Evolutionary conservation across 768 basidiomycete species (phyloP).

Genomic region (Exidia glandulosa): DNA sequence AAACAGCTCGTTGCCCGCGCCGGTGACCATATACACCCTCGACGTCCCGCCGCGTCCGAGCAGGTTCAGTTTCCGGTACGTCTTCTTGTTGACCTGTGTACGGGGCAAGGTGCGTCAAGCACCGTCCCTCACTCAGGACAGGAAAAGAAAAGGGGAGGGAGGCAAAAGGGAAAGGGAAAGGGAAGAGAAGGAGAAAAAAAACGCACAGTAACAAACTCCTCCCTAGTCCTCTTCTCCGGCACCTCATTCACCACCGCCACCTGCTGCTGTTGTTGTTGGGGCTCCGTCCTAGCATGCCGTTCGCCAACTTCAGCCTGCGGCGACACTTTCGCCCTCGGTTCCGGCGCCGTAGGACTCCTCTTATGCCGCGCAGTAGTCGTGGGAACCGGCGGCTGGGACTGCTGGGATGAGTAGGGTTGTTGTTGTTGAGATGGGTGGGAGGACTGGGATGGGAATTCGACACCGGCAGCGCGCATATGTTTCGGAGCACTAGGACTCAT

Average conservation of each 20-base stretch:
- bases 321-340: slow-evolving; percentile 36
- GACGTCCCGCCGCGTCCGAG: slow-evolving; percentile 93
- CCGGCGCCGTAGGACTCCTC: slow-evolving; percentile 62
- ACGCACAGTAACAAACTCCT: too few relatives aligned
- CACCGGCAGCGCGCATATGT: neutral
- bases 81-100: slow-evolving; percentile 63
- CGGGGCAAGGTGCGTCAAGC: neutral
- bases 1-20: slow-evolving; percentile 53
- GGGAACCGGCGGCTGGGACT: neutral
- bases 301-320: slow-evolving; percentile 25
- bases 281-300: slow-evolving; percentile 23
- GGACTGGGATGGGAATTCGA: too few relatives aligned
- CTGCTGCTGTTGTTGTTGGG: too few relatives aligned
- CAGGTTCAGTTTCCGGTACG: slow-evolving; percentile 76
- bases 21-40: slow-evolving; percentile 88
- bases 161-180: too few relatives aligned
- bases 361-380: slow-evolving; percentile 31
- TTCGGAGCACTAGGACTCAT: neutral
- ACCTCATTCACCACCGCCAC: too few relatives aligned
- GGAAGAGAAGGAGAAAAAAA: too few relatives aligned
- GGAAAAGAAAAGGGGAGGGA: too few relatives aligned
- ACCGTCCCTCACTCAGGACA: slow-evolving; percentile 16
- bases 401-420: too few relatives aligned
- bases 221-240: too few relatives aligned
- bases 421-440: neutral